These are phyloP conservation scores for Clarireedia monteithiana DNA, from an alignment of 2,329 filamentous ascomycete genomes.

Conservation along the genomic window DNA sequence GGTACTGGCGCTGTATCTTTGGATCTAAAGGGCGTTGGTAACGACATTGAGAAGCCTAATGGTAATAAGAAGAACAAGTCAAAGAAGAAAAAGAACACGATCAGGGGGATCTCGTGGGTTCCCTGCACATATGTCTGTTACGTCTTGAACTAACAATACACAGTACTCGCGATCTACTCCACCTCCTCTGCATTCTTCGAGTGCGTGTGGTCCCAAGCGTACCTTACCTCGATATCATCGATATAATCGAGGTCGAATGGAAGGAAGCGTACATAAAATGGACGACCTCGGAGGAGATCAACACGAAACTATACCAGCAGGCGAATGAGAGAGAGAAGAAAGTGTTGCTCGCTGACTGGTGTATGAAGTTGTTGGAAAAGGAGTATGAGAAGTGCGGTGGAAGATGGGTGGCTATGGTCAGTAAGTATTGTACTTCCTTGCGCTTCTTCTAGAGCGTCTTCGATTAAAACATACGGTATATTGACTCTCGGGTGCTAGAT, in stretches of 20 bases:
- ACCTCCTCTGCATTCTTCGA: not conserved
- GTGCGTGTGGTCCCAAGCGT: not conserved
- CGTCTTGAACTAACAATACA: not conserved
- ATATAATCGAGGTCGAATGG: too few relatives aligned
- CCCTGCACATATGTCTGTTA: too few relatives aligned
- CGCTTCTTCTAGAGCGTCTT: too few relatives aligned
- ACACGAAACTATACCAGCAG: not conserved
- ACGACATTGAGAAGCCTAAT: too few relatives aligned
- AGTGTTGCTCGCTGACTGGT: not conserved
- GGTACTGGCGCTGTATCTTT: too few relatives aligned
- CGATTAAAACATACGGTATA: not conserved
- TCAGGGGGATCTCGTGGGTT: not conserved
- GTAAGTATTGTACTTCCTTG: not conserved
- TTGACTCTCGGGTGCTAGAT: not conserved
- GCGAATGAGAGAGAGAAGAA: not conserved
- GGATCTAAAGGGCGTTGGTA: too few relatives aligned
- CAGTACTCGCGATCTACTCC: not conserved
- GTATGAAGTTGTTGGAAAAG: not conserved
- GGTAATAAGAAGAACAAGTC: too few relatives aligned
- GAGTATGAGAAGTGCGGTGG: constrained; percentile 4
- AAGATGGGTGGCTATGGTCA: constrained; percentile 7
- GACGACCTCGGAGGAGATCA: not conserved
- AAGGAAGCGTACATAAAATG: too few relatives aligned
- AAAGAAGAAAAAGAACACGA: too few relatives aligned
- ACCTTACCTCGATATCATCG: not conserved